Evolutionary conservation across 805 yeast genomes (phyloP), one percentile per base, ranked within the genome.

Genomic region (Kuraishia piskuri): DNA sequence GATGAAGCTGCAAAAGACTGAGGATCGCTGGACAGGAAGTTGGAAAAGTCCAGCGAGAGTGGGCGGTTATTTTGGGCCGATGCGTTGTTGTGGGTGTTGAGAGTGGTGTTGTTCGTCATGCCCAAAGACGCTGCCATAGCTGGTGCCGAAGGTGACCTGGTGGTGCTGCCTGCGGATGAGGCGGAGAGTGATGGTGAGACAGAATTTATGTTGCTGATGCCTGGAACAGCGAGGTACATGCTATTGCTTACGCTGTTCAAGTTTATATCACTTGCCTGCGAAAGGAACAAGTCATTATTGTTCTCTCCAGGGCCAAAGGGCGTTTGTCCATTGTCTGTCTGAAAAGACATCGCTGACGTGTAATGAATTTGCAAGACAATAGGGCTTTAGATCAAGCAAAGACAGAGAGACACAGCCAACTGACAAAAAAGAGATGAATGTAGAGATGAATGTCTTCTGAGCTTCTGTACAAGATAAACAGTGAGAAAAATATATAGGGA

Each of bases 1-100:
- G 25, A n/a, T 22, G 26, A 6, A 22, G 49, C 22, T 20, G 9
- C 23, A 22, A 45, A 20, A 6, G 47, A 12, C 23, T 45, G 47
- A 5, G 25, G 12, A 7, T 47, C 49, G 23, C 31, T 47, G 12
- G 49, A 47, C 17, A 47, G 25, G n/a, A 47, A 47, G 17, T 47
- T 47, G 49, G 49, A 22, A 22, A 47, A 47, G 31, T 47, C 49
- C 31, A 47, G 24, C 22, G 49, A 47, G 5, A 47, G 9, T 10
- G 49, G 49, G 12, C 49, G 23, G 31, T 23, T 47, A 9, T 23
- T 23, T 31, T 21, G 26, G 9, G n/a, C 21, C 22, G 49, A 23
- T 22, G 47, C 10, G 21, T 12, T 45, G 48, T 19, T n/a, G 24
- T 12, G 6, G 14, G 48, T 45, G 48, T 22, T 45, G 48, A 45